Evolutionary conservation across 2,329 filamentous ascomycete species (phyloP), one percentile per base, ranked within the genome.

Genomic region (Fusarium zealandicum): DNA sequence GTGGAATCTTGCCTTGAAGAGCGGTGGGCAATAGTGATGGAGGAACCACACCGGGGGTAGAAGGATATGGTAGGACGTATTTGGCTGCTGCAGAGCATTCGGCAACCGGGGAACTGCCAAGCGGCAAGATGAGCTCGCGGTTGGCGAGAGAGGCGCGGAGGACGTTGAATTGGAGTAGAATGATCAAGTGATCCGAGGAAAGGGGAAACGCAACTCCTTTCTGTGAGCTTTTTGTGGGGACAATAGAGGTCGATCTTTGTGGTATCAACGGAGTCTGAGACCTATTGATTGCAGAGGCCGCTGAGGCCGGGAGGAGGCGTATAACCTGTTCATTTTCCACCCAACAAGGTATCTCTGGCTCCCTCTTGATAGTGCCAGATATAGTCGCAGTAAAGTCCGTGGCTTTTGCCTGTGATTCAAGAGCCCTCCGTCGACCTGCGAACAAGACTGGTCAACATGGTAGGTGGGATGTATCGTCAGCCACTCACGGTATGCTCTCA

Each of bases 1-100:
- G 75, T 22, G 68, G 71, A 11, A 75, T 63, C n/a, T 67, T 73
- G 2, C 28, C 12, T 28, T 37, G 32, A 7, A 59, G 22, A 4
- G 11, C 1, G 13, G 47, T 43, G 4, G 47, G 39, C 6, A 50
- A 12, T 6, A 44, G 33, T 3, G 39, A 31, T 3, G 39, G 39
- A 5, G 32, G 38, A 1, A 38, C 22, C 4, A 31, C 9, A 9
- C 17, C 3, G 2, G 39, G 17, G 2, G 44, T 18, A n/a, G 27
- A 36, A 7, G 44, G 44, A 18, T 40, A 47, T 22, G 35, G 35
- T 1, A 47, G 27, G 11, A 47, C 28, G 5, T 47, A 35, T 13
- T 36, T 32, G 16, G 32, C 38, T 5, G 31, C 47, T 8, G 16
- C 17, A 6, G 17, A 22, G n/a, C 47, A 50, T n/a, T 50, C 47